Base-by-base conservation (phyloP, 306 rosid species). In the Lablab purpureus region DNA sequence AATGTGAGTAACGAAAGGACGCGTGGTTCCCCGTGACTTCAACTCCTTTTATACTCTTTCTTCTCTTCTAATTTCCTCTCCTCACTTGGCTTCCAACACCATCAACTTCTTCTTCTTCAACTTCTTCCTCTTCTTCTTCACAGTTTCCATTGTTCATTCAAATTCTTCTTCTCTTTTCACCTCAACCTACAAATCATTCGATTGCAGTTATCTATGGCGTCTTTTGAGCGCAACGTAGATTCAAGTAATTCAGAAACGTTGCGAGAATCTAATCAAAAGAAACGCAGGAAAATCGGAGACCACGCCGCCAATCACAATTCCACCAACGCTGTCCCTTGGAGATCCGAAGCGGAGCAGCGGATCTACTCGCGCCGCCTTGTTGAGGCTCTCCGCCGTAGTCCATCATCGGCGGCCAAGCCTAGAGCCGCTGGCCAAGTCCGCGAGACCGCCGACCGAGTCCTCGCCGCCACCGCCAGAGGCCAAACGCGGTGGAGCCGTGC, bases 401-500 rank as follows among this genome's bases (percentile, higher is more conserved):
- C 84, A 1, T 52, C 86, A 4, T 19, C 80, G 11, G 11, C 40
- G n/a, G 1, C 75, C 41, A 83, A 66, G 34, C 66, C 82, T 54
- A 17, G 28, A 46, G 19, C 55, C 17, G 79, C 84, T 22, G 77
- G 74, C 3, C 52, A 63, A 0, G 87, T 95, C 40, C 90, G 90
- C 2, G 77, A 86, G 8, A 82, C 94, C 56, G 97, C 99, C 7
- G 87, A 95, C 81, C 83, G 96, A 37, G 85, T 95, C 21, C 94
- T 95, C 28, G 99, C 99, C 6, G 63, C 74, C 1, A 72, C 91
- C 4, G 94, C 96, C 18, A 87, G 82, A 64, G 98, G 99, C 0
- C 81, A 83, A 72, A 91, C 97, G 25, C 90, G 94, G 52, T 95
- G 99, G 99, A 95, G 99, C 90, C 87, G 92, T 45, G 94, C 96